Conservation (phyloP, 2,329 filamentous ascomycete species). For the Fusarium pseudonygamai region DNA sequence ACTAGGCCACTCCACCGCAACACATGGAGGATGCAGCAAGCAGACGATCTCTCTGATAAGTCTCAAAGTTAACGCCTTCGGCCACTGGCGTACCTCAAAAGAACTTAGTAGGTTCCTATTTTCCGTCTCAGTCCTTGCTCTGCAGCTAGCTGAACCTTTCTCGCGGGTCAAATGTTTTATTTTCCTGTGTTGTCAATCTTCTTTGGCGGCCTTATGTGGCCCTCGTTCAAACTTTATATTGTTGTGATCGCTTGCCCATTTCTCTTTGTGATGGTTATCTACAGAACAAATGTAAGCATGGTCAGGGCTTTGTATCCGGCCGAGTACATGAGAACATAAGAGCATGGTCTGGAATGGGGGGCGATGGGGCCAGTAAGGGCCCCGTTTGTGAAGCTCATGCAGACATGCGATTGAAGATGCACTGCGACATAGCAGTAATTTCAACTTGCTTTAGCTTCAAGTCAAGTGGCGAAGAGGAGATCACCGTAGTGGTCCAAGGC, state of each 20-base stretch:
- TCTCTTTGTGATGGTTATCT: slow-evolving; percentile 3
- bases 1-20: slow-evolving; percentile 70
- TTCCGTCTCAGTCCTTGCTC: slow-evolving; percentile 22
- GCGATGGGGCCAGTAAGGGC: slow-evolving; percentile 28
- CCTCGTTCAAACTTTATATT: slow-evolving; percentile 21
- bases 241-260: neutral
- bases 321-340: slow-evolving; percentile 25
- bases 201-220: neutral
- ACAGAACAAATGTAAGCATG: slow-evolving; percentile 12
- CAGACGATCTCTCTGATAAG: slow-evolving; percentile 58
- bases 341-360: slow-evolving; percentile 34
- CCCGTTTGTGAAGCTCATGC: slow-evolving; percentile 41
- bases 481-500: slow-evolving; percentile 34
- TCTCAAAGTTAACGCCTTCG: slow-evolving; percentile 46
- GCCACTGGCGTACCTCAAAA: slow-evolving; percentile 41
- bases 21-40: slow-evolving; percentile 55
- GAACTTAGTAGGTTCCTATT: slow-evolving; percentile 38
- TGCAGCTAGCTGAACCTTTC: slow-evolving; percentile 22
- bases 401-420: slow-evolving; percentile 41
- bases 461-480: slow-evolving; percentile 44
- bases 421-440: slow-evolving; percentile 40
- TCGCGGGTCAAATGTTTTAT: slow-evolving; percentile 17
- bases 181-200: slow-evolving; percentile 1
- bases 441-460: slow-evolving; percentile 40
- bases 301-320: slow-evolving; percentile 22